These are phyloP conservation scores for Piper betle DNA, from an alignment of 164 flowering plant genomes.

Conservation along the genomic window DNA sequence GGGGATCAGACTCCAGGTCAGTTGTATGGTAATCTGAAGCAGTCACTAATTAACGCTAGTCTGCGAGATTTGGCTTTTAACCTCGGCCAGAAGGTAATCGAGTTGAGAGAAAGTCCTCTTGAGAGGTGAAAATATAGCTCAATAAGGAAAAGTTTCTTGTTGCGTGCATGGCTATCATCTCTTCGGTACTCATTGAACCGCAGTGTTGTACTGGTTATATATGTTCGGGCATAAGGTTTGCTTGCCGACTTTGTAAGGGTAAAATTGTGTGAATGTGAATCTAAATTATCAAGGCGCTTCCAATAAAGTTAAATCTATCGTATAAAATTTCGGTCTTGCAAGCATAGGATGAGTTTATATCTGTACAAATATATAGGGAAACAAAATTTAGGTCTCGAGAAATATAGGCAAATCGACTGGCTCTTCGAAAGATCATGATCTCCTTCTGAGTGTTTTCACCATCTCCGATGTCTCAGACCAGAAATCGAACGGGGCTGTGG, in stretches of 20 bases:
- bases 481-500: not conserved
- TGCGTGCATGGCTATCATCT: no score
- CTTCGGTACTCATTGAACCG: no score
- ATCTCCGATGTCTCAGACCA: slow-evolving; percentile 1
- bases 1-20: slow-evolving; percentile 66
- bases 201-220: no score
- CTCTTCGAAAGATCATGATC: not conserved
- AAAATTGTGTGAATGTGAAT: no score
- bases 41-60: slow-evolving; percentile 57
- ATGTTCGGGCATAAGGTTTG: no score
- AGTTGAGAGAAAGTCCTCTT: slow-evolving; percentile 33
- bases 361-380: not conserved
- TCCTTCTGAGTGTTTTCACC: not conserved
- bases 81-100: slow-evolving; percentile 43
- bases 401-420: not conserved
- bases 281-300: no score
- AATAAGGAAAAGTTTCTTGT: not conserved
- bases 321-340: no score
- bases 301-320: no score
- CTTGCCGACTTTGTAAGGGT: no score
- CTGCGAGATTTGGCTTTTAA: slow-evolving; percentile 33
- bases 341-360: no score
- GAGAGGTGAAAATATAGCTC: slow-evolving; percentile 12
- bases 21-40: slow-evolving; percentile 52
- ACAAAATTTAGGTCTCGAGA: not conserved